Percentiles rank a stretch among this genome's conserved stretches.
These are phyloP conservation scores for Fraxinus albicans DNA, from an alignment of 305 asterid species.

Conservation along the genomic window DNA sequence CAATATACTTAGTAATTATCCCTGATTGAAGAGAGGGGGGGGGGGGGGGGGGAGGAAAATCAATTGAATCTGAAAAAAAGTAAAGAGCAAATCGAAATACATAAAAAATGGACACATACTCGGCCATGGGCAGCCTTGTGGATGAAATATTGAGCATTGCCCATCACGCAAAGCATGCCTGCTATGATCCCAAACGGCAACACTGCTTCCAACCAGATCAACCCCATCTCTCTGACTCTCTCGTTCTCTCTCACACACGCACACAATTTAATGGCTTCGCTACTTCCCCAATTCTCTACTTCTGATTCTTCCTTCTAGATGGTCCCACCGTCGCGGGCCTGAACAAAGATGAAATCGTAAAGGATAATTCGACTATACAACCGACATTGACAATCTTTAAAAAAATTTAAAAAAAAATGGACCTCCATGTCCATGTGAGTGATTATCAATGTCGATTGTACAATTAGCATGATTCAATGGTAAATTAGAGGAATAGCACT, in stretches of 20 bases:
- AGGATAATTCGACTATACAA: too few relatives aligned
- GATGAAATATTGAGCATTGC: constrained; percentile 79
- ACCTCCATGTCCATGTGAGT: too few relatives aligned
- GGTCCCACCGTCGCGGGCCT: not conserved
- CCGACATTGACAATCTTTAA: too few relatives aligned
- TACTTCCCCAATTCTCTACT: not conserved
- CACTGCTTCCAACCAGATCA: constrained; percentile 71
- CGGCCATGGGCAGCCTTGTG: constrained; percentile 96
- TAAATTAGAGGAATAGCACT: too few relatives aligned
- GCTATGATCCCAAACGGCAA: constrained; percentile 93
- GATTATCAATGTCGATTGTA: too few relatives aligned
- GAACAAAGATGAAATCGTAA: not conserved
- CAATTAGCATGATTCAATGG: too few relatives aligned
- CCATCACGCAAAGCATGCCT: constrained; percentile 89
- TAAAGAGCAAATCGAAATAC: not conserved
- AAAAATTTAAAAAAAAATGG: too few relatives aligned
- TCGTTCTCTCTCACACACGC: not conserved
- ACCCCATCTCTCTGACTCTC: constrained; percentile 38
- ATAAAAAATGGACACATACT: constrained; percentile 32
- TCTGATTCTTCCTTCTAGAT: not conserved
- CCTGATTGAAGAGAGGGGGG: not conserved
- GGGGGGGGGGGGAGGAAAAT: not conserved
- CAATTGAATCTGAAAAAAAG: too few relatives aligned
- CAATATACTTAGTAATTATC: not conserved
- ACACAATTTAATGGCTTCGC: not conserved